Conservation (phyloP, 139 green algal genomes). For the Coelastrella sp. region DNA sequence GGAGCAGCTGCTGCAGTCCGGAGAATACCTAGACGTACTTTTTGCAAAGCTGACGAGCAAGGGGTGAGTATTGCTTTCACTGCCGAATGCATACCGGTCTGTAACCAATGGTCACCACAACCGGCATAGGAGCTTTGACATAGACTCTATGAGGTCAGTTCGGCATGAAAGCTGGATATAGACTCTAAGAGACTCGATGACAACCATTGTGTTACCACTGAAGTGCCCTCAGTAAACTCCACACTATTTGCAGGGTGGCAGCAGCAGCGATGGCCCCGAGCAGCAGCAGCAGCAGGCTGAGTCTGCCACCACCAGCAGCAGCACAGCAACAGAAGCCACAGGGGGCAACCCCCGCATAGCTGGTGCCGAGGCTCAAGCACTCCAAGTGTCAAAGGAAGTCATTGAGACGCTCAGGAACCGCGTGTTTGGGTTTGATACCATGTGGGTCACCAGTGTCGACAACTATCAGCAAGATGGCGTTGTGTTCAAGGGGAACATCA, state of each 20-base stretch:
- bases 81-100: too few species aligned
- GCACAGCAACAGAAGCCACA: constrained; percentile 17
- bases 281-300: constrained; percentile 6
- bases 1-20: background rate
- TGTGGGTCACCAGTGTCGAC: constrained; percentile 84
- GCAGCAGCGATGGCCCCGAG: constrained; percentile 1
- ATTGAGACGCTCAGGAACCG: constrained; percentile 75
- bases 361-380: background rate
- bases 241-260: too few species aligned
- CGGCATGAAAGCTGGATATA: too few species aligned
- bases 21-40: background rate
- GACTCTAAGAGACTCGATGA: background rate
- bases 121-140: too few species aligned
- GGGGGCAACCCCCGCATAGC: constrained; percentile 25
- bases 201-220: background rate
- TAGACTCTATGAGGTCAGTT: too few species aligned
- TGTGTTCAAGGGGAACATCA: constrained; percentile 92
- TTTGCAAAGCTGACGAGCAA: background rate
- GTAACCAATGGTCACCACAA: too few species aligned
- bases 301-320: constrained; percentile 3
- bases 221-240: too few species aligned
- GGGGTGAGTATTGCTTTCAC: background rate
- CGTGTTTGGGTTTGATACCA: constrained; percentile 91
- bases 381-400: constrained; percentile 66
- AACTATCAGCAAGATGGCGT: constrained; percentile 71